Base-by-base conservation (phyloP, 2,329 filamentous ascomycete species). In the Nemania diffusa region DNA sequence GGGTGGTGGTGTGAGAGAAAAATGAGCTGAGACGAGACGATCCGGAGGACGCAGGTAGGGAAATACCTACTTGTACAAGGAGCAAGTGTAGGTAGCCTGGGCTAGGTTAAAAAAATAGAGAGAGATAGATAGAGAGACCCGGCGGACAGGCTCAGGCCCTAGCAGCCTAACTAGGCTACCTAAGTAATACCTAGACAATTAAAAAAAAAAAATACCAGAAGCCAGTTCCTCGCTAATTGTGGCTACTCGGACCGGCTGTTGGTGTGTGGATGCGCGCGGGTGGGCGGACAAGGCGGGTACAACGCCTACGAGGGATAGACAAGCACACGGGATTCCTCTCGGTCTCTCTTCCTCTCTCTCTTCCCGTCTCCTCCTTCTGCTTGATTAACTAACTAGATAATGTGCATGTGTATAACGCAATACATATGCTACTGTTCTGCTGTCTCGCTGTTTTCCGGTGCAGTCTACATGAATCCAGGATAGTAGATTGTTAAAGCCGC, bases 201-300 rank as follows among this genome's bases (percentile, higher is more conserved):
- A n/a, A 52, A 22, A 26, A 50, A 42, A 22, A 46, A 20, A 32
- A 63, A 52, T 29, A 32, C 56, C 59, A 65, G 57, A 66, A 44
- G 59, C 65, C 52, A 62, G 65, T 65, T 32, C 44, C 67, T 65
- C 61, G 64, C 64, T 67, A 71, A 65, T 67, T 67, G 60, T 71
- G 69, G 69, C 69, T 71, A 63, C 69, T 71, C 69, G 69, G 69
- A 69, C 69, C 69, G 69, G 69, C 57, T 71, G 64, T 62, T 65
- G 64, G 64, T 69, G 58, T 42, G 60, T 62, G 69, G 67, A 46
- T 69, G 64, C 56, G 61, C 66, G 61, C 66, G 69, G 69, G 67
- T 65, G 64, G 61, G 62, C 69, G 69, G 69, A 65, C 69, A 69
- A 69, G 64, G 58, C 69, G 69, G 69, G 69, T 71, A 64, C 67